Conservation (phyloP, 768 basidiomycete species). For the Lactarius akahatsu region DNA sequence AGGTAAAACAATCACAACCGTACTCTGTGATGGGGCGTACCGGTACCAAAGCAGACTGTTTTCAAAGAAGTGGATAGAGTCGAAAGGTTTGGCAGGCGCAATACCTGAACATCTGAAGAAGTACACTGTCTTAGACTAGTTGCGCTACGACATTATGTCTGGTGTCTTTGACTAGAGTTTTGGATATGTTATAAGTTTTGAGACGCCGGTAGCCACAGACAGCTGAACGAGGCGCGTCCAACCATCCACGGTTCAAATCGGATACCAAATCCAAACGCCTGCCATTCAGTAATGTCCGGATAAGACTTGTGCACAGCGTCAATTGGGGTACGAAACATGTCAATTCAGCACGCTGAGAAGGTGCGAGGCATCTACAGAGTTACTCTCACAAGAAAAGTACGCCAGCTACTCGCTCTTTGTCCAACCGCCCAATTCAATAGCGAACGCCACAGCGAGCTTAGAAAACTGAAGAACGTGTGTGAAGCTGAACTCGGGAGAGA, state of each 20-base stretch:
- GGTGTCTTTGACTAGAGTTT: background rate
- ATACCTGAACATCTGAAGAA: constrained; percentile 86
- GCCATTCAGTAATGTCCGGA: background rate
- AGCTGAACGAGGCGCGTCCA: background rate
- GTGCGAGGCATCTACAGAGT: background rate
- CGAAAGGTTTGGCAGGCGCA: constrained; percentile 71
- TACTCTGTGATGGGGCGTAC: constrained; percentile 95
- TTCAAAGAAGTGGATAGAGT: constrained; percentile 86
- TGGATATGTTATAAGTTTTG: background rate
- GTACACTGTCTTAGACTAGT: constrained; percentile 79
- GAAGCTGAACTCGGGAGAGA: constrained; percentile 88
- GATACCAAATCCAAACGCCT: background rate
- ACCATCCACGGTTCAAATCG: background rate
- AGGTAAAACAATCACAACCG: constrained; percentile 85
- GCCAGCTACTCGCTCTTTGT: constrained; percentile 32
- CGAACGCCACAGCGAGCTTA: constrained; percentile 53
- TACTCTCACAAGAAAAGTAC: background rate
- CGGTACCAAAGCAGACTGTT: constrained; percentile 96
- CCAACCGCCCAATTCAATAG: constrained; percentile 52
- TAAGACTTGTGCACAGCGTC: background rate
- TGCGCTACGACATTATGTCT: background rate
- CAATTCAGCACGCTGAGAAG: background rate
- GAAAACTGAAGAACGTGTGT: constrained; percentile 76
- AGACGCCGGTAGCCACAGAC: background rate
- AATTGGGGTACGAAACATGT: background rate